These are phyloP conservation scores for Kazachstania bromeliacearum DNA, from an alignment of 805 yeast species.

Conservation along the genomic window DNA sequence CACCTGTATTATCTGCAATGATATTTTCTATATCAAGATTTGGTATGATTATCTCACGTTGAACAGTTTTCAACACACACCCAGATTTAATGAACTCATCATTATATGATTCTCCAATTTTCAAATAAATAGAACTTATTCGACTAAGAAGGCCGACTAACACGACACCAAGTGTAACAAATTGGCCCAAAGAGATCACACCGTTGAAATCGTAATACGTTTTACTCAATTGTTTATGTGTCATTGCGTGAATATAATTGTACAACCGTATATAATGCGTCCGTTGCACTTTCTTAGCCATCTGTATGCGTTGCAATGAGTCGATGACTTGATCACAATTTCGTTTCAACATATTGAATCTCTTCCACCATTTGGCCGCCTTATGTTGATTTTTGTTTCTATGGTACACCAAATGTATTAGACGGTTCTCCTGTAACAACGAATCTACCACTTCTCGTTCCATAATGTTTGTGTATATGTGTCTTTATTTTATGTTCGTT, in stretches of 20 bases:
- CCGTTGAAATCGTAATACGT: constrained; percentile 57
- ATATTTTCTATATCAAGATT: no score
- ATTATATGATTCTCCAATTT: no score
- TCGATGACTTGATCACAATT: constrained; percentile 18
- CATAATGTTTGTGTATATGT: no score
- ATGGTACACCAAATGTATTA: constrained; percentile 57
- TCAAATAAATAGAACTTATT: constrained; percentile 2
- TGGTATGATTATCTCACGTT: no score
- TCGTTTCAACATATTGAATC: constrained; percentile 55
- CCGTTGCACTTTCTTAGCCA: background rate
- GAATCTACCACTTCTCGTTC: background rate
- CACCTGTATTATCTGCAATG: no score
- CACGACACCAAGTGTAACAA: constrained; percentile 61
- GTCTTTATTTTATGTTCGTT: no score
- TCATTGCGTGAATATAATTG: constrained; percentile 2
- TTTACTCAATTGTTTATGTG: constrained; percentile 32
- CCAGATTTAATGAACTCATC: no score
- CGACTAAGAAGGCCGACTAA: constrained; percentile 42
- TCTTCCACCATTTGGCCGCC: constrained; percentile 67
- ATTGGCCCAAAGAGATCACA: constrained; percentile 67
- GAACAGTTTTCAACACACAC: no score
- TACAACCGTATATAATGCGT: no score
- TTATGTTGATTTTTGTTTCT: constrained; percentile 72
- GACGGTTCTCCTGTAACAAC: constrained; percentile 40
- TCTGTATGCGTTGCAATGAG: constrained; percentile 1